Evolutionary conservation across 83 land plant species (phyloP).

Genomic region (Picea abies): DNA sequence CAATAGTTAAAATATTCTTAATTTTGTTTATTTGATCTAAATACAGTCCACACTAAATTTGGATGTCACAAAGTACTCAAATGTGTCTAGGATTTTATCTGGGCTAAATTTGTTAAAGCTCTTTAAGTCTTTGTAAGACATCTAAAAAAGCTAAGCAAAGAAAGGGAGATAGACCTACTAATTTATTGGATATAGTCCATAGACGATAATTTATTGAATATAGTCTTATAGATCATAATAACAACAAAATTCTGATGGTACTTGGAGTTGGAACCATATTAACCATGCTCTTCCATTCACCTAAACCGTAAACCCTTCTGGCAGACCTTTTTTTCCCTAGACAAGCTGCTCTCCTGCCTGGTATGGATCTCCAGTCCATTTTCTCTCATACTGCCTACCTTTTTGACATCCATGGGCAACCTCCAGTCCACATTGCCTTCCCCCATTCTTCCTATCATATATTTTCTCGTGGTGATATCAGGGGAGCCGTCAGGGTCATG

Average conservation of each 20-base stretch:
- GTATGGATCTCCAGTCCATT: too few relatives aligned
- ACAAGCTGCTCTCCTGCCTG: too few relatives aligned
- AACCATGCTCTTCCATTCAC: background rate
- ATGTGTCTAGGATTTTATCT: background rate
- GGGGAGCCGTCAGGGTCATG: too few relatives aligned
- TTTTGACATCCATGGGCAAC: too few relatives aligned
- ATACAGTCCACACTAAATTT: background rate
- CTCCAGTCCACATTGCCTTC: too few relatives aligned
- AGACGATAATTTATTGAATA: too few relatives aligned
- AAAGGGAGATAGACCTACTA: background rate
- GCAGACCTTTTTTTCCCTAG: too few relatives aligned
- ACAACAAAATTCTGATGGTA: background rate
- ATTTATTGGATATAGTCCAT: background rate
- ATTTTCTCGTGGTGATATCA: too few relatives aligned
- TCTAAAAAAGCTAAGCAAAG: background rate
- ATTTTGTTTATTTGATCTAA: background rate
- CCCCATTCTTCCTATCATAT: too few relatives aligned
- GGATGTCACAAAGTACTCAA: slow-evolving; percentile 8
- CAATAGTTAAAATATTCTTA: background rate
- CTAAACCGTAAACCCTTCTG: too few relatives aligned
- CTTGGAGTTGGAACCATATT: background rate
- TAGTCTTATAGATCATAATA: too few relatives aligned
- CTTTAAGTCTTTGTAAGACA: background rate
- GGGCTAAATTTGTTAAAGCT: background rate
- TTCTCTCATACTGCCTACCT: too few relatives aligned